These are phyloP conservation scores for Chlorociboria aeruginascens DNA, from an alignment of 495 filamentous ascomycete species.

Conservation along the genomic window DNA sequence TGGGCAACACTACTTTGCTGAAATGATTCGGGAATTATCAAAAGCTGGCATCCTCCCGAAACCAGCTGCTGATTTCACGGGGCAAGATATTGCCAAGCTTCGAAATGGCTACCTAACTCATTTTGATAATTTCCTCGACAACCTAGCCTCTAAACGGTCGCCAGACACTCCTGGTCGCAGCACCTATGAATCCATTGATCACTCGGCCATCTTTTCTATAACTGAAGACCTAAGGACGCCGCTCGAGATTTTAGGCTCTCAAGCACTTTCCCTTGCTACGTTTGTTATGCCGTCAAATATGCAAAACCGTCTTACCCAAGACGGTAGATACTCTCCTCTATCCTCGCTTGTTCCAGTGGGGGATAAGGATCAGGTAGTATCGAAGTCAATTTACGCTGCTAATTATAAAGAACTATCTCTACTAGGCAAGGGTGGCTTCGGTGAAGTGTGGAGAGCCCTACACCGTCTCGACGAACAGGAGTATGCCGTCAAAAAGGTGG, in stretches of 20 bases:
- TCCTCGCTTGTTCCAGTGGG: background rate
- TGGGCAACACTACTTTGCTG: constrained; percentile 12
- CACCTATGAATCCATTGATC: background rate
- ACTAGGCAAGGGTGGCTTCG: constrained; percentile 32
- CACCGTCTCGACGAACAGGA: constrained; percentile 24
- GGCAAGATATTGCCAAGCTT: constrained; percentile 3
- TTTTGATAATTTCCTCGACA: constrained; percentile 13
- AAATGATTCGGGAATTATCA: constrained; percentile 10
- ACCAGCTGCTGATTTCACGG: constrained; percentile 1
- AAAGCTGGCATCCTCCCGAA: constrained; percentile 15
- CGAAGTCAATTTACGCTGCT: background rate
- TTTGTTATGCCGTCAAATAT: background rate
- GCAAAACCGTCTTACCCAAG: background rate
- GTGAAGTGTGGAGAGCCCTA: constrained; percentile 26
- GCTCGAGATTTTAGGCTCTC: too few relatives aligned
- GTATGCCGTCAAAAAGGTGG: constrained; percentile 35
- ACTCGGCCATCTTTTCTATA: background rate
- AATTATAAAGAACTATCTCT: constrained; percentile 23
- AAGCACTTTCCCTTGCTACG: too few relatives aligned
- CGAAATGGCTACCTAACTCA: constrained; percentile 3
- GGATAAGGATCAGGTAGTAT: background rate
- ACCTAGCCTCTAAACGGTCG: constrained; percentile 4
- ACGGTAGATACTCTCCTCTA: background rate
- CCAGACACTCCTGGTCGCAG: background rate
- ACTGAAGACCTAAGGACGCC: background rate